Conservation (phyloP, 495 filamentous ascomycete genomes). For the Echria macrotheca region DNA sequence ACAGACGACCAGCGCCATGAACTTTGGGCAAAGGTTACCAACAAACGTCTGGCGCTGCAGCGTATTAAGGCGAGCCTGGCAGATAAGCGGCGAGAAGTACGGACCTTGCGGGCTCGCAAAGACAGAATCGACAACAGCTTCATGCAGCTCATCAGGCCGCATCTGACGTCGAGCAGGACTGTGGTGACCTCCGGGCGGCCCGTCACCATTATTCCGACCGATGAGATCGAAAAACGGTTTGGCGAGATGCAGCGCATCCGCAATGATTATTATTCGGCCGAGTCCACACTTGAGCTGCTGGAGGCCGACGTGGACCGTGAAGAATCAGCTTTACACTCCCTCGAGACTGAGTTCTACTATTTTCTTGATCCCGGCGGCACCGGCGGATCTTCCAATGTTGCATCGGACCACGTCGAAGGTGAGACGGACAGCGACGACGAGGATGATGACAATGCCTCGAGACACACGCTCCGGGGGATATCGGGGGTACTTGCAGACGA, state of each 20-base stretch:
- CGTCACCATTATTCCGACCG: constrained; percentile 4
- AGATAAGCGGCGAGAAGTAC: constrained; percentile 20
- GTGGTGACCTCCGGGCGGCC: constrained; percentile 11
- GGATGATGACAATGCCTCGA: constrained; percentile 13
- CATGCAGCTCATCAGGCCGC: constrained; percentile 23
- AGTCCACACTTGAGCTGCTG: constrained; percentile 19
- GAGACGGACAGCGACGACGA: constrained; percentile 14
- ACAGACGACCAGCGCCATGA: neutral
- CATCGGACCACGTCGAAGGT: neutral
- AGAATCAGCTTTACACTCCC: constrained; percentile 15
- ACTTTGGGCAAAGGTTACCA: constrained; percentile 16
- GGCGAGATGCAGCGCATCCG: constrained; percentile 21
- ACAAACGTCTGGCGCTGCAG: constrained; percentile 11
- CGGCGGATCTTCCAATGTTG: too few species aligned
- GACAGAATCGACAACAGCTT: constrained; percentile 24
- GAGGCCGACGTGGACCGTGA: constrained; percentile 19
- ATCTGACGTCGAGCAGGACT: constrained; percentile 10
- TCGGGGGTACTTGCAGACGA: constrained; percentile 21
- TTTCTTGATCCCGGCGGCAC: too few species aligned
- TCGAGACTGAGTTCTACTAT: constrained; percentile 20
- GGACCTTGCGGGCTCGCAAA: constrained; percentile 13
- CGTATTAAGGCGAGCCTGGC: too few species aligned
- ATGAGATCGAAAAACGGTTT: constrained; percentile 13
- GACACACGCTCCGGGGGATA: constrained; percentile 25
- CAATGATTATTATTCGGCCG: constrained; percentile 21